These are phyloP conservation scores for Penicillium sp. DNA, from an alignment of 2,329 filamentous ascomycete species.

Conservation along the genomic window DNA sequence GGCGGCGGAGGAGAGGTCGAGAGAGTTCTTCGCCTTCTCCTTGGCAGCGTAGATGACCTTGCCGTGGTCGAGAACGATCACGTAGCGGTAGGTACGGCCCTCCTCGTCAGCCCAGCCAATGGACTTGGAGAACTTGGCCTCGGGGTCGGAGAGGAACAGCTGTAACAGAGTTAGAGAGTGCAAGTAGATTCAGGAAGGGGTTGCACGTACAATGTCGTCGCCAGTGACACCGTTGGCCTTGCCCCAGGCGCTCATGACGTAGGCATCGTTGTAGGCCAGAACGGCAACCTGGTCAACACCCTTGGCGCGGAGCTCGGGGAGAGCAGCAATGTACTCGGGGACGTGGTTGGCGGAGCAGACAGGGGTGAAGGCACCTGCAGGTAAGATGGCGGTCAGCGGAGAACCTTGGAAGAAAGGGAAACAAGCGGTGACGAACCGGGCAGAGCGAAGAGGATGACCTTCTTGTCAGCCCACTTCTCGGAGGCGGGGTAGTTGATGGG, in stretches of 20 bases:
- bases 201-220: constrained; percentile 56
- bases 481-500: constrained; percentile 74
- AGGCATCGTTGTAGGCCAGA: constrained; percentile 79
- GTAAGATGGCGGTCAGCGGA: constrained; percentile 15
- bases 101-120: constrained; percentile 69
- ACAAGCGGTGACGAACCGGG: constrained; percentile 47
- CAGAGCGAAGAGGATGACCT: constrained; percentile 64
- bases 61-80: constrained; percentile 75
- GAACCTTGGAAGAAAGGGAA: constrained; percentile 6
- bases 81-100: constrained; percentile 72
- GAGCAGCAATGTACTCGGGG: constrained; percentile 70
- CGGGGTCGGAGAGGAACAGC: constrained; percentile 72
- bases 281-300: constrained; percentile 77
- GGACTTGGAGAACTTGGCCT: constrained; percentile 68
- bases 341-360: constrained; percentile 78
- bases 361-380: constrained; percentile 70
- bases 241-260: constrained; percentile 82
- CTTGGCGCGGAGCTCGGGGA: constrained; percentile 66
- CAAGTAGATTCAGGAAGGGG: background rate
- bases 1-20: constrained; percentile 46
- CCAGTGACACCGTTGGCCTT: constrained; percentile 77
- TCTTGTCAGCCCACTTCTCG: constrained; percentile 67
- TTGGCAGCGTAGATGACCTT: constrained; percentile 76
- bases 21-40: constrained; percentile 50
- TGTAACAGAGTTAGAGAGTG: constrained; percentile 24